Evolutionary conservation across 257 asterid genomes (phyloP).

Genomic region (Scutellaria minor): DNA sequence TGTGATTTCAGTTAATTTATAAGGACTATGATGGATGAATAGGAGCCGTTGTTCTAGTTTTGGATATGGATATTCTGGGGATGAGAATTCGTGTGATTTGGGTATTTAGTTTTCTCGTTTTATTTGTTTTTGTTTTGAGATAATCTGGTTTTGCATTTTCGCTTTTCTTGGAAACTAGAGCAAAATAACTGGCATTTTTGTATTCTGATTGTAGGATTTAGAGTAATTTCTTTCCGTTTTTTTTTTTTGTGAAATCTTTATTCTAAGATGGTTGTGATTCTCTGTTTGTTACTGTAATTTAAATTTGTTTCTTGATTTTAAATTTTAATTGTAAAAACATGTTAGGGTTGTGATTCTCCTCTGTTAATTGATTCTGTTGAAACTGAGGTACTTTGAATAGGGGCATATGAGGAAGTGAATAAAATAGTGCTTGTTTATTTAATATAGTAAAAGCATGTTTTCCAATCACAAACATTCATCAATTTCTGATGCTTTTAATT

Average conservation of each 20-base stretch:
- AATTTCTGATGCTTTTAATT: background rate
- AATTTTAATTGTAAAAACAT: background rate
- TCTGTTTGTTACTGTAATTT: slow-evolving; percentile 3
- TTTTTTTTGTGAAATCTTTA: slow-evolving; percentile 1
- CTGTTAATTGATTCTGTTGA: too few relatives aligned
- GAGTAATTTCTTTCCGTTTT: background rate
- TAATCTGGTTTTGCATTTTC: background rate
- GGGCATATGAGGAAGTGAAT: too few relatives aligned
- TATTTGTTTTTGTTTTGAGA: background rate
- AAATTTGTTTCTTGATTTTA: background rate
- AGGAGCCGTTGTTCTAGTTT: background rate
- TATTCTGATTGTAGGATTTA: background rate
- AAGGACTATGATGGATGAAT: background rate
- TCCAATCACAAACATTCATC: background rate
- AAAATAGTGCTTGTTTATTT: too few relatives aligned
- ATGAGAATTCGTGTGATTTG: background rate
- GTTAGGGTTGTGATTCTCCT: background rate
- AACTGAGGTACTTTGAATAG: too few relatives aligned
- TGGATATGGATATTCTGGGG: background rate
- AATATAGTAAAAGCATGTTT: background rate
- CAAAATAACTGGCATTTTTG: background rate
- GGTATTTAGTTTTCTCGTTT: background rate
- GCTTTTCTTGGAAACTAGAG: background rate
- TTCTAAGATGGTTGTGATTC: slow-evolving; percentile 11
- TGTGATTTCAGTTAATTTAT: background rate